Percentiles rank a stretch among this genome's conserved stretches.
phyloP scores from a whole-genome alignment of 345 rosid genomes.

The Eucalyptus curtisii region DNA sequence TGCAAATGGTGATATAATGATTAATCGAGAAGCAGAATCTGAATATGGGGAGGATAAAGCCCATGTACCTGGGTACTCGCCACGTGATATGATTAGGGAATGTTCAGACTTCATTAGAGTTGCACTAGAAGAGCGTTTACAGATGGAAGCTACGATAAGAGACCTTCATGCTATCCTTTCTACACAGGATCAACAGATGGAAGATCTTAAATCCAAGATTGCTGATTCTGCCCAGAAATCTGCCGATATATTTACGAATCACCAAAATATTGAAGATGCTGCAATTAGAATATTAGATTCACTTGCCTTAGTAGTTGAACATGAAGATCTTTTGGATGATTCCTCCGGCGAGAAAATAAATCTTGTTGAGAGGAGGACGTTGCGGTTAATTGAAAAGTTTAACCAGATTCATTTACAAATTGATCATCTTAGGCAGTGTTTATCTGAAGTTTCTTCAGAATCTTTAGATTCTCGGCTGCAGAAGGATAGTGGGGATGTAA shows the following conservation, averaged over 20 bases:
- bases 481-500: conserved; percentile 40
- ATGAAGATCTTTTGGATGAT: conserved; percentile 44
- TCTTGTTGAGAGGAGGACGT: conserved; percentile 44
- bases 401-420: conserved; percentile 45
- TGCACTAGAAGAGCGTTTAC: conserved; percentile 27
- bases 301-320: conserved; percentile 42
- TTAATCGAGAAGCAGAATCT: neutral
- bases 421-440: conserved; percentile 58
- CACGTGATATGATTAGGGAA: conserved; percentile 18
- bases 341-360: conserved; percentile 33
- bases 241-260: conserved; percentile 7
- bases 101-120: conserved; percentile 33
- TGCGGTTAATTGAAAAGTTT: conserved; percentile 47
- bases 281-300: conserved; percentile 52
- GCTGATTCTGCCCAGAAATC: conserved; percentile 12
- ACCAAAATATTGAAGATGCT: conserved; percentile 30
- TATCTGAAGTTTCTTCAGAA: conserved; percentile 26
- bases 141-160: conserved; percentile 20
- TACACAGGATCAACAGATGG: conserved; percentile 45
- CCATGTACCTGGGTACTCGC: neutral
- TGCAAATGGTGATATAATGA: conserved; percentile 5
- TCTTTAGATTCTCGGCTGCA: conserved; percentile 18
- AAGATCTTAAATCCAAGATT: conserved; percentile 40
- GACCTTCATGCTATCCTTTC: conserved; percentile 22
- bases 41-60: neutral